These are phyloP conservation scores for Brassica rapa DNA, from an alignment of 345 rosid genomes.

Conservation along the genomic window DNA sequence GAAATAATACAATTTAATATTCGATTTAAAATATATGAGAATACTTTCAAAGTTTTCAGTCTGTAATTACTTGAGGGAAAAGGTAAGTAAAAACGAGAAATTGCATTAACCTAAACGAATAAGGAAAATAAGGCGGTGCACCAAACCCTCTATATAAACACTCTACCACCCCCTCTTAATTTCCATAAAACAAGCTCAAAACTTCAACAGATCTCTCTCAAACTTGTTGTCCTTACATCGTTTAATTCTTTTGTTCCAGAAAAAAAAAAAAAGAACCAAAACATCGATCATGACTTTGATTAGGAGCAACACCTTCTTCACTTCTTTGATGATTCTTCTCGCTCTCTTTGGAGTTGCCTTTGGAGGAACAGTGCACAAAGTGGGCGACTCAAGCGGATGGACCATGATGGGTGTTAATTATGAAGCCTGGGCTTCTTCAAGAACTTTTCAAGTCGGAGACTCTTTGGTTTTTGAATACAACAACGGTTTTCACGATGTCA, in stretches of 20 bases:
- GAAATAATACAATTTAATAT: neutral
- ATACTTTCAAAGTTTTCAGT: neutral
- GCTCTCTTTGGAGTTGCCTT: neutral
- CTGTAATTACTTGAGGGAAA: neutral
- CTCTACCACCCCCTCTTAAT: neutral
- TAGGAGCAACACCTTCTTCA: neutral
- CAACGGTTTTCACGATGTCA: slow-evolving; percentile 15
- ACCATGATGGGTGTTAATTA: neutral
- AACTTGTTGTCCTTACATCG: neutral
- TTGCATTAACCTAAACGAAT: neutral
- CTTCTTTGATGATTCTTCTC: slow-evolving; percentile 1
- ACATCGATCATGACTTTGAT: neutral
- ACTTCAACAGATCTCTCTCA: neutral
- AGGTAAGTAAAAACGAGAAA: neutral
- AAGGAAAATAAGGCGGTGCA: neutral
- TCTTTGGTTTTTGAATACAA: slow-evolving; percentile 17
- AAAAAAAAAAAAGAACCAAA: neutral
- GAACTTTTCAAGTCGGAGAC: slow-evolving; percentile 26
- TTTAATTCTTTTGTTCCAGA: neutral
- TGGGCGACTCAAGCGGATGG: neutral
- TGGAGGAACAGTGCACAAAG: slow-evolving; percentile 13
- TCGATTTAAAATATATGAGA: neutral
- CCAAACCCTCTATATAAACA: neutral
- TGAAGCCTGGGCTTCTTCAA: slow-evolving; percentile 19
- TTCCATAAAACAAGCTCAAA: neutral